A percentile compares a stretch with the other conserved stretches of the same genome.
Evolutionary conservation across 805 yeast genomes (phyloP).

Genomic region (Cyberlindnera mycetangii): DNA sequence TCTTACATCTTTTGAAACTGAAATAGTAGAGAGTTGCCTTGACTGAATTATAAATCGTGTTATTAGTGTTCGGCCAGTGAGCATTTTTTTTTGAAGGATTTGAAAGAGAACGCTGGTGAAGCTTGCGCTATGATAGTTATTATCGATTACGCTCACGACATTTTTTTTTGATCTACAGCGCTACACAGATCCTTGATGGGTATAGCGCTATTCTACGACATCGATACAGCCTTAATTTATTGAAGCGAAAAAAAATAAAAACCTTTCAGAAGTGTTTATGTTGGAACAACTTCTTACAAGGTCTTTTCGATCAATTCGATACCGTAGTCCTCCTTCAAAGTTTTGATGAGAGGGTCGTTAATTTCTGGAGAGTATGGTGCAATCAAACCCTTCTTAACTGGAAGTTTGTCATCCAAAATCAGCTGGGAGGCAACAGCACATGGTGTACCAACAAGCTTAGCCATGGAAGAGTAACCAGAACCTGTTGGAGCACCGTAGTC

Average conservation of each 20-base stretch:
- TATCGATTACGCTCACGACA: no score
- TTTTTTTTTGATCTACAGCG: no score
- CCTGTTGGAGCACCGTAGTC: slow-evolving; percentile 83
- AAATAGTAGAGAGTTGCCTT: neutral
- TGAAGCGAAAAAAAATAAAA: neutral
- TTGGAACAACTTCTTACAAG: slow-evolving; percentile 16
- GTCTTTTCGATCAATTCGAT: slow-evolving; percentile 90
- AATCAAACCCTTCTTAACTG: slow-evolving; percentile 74
- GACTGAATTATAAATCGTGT: no score
- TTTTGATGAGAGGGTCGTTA: slow-evolving; percentile 87
- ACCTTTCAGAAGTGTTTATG: neutral
- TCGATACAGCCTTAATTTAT: neutral
- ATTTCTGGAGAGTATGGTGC: slow-evolving; percentile 93
- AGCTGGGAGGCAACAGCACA: slow-evolving; percentile 93
- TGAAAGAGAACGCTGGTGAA: no score
- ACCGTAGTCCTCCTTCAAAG: slow-evolving; percentile 84
- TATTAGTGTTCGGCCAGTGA: no score
- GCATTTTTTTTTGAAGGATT: no score
- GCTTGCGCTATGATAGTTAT: no score
- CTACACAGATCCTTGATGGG: no score
- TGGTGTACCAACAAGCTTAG: slow-evolving; percentile 96
- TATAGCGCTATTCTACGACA: no score
- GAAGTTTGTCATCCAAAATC: slow-evolving; percentile 72
- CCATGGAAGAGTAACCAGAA: slow-evolving; percentile 96
- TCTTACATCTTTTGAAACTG: slow-evolving; percentile 46